Conservation (phyloP, 306 rosid species). For the Rosa rugosa region DNA sequence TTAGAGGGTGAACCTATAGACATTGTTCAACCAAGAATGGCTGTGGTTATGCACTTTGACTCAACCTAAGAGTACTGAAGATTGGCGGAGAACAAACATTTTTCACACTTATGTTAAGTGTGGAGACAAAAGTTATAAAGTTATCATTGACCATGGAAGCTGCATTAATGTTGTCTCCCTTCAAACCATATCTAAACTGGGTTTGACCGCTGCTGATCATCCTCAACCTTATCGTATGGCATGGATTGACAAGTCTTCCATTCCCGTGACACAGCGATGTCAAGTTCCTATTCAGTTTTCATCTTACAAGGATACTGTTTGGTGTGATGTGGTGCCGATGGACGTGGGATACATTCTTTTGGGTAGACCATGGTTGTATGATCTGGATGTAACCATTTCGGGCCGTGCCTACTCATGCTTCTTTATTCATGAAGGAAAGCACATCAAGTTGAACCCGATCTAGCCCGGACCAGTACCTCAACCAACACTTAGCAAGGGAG, state of each 20-base stretch:
- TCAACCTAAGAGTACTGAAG: background rate
- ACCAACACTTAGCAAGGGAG: background rate
- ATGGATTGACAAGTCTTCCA: background rate
- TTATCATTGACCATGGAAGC: background rate
- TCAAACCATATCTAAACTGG: background rate
- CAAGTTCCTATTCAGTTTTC: background rate
- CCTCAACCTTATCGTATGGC: background rate
- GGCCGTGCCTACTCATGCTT: too few species aligned
- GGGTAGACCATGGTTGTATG: too few species aligned
- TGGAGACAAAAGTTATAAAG: background rate
- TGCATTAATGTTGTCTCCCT: background rate
- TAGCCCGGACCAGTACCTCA: background rate
- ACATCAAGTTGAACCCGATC: background rate
- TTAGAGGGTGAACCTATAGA: too few species aligned
- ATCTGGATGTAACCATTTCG: too few species aligned
- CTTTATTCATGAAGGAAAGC: too few species aligned
- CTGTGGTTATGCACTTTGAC: background rate
- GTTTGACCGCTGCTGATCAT: background rate
- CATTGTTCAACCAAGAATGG: too few species aligned
- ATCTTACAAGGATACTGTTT: too few species aligned
- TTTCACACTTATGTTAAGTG: background rate
- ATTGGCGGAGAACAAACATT: background rate
- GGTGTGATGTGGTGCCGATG: background rate
- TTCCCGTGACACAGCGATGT: background rate
- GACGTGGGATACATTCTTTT: too few species aligned